Base-by-base conservation (phyloP, 371 early-diverging fungal genomes). In the Catenaria anguillulae region DNA sequence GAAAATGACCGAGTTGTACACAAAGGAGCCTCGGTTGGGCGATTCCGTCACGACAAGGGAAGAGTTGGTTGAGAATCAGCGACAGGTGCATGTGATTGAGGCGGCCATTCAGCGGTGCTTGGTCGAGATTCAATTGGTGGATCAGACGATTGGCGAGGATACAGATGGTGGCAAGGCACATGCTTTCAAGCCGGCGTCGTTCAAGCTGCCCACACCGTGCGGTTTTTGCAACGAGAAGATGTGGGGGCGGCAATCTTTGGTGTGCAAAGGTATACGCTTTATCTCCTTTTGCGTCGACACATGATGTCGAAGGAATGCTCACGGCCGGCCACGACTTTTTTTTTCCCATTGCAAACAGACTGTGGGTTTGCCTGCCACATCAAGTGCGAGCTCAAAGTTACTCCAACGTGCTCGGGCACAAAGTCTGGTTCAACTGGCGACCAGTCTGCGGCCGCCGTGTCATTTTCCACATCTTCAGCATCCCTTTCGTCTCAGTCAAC, bases 381-480 rank as follows among this genome's bases (percentile, higher is more conserved):
- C 4, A 88, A 85, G 62, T 90, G 90, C 67, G 88, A 89, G 69
- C 82, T 90, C 78, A 90, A 89, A 64, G 88, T 88, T 0, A 80
- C 87, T 10, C 84, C 84, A 2, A 80, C 77, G 61, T 90, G 90
- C 62, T 75, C 85, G 21, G 75, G 77, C 31, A 66, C 75, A n/a
- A n/a, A n/a, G n/a, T n/a, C n/a, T n/a, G n/a, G n/a, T n/a, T n/a
- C n/a, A n/a, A n/a, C n/a, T n/a, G n/a, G n/a, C n/a, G n/a, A n/a
- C n/a, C n/a, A n/a, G n/a, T n/a, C n/a, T n/a, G n/a, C n/a, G n/a
- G n/a, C n/a, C n/a, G n/a, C n/a, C n/a, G n/a, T n/a, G n/a, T n/a
- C n/a, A n/a, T n/a, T n/a, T n/a, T n/a, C n/a, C n/a, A n/a, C n/a
- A n/a, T n/a, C n/a, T n/a, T n/a, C n/a, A n/a, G n/a, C n/a, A n/a